phyloP scores from a whole-genome alignment of 305 asterid species.

The Plantago rigida region DNA sequence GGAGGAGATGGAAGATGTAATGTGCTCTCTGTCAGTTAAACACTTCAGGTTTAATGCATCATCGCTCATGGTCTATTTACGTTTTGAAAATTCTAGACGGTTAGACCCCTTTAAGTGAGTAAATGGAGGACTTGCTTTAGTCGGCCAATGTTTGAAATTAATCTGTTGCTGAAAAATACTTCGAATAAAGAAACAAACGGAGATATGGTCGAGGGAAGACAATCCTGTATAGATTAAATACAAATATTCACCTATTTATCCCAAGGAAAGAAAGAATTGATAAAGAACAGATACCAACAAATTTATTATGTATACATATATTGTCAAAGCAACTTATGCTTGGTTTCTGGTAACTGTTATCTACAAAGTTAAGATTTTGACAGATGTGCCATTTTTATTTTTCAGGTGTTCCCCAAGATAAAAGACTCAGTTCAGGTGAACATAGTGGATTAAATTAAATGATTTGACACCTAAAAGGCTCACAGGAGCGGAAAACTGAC shows the following conservation, averaged over 20 bases:
- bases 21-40: background rate
- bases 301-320: too few species aligned
- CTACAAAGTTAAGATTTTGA: constrained; percentile 18
- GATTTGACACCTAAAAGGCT: background rate
- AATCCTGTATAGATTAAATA: too few species aligned
- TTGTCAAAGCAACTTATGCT: too few species aligned
- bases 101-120: background rate
- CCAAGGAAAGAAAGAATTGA: too few species aligned
- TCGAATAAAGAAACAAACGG: too few species aligned
- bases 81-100: background rate
- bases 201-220: too few species aligned
- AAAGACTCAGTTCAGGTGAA: constrained; percentile 75
- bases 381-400: constrained; percentile 21
- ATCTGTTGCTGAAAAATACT: too few species aligned
- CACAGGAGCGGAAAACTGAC: background rate
- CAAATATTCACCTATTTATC: too few species aligned
- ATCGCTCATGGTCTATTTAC: background rate
- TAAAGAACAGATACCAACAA: too few species aligned
- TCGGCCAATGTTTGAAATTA: too few species aligned
- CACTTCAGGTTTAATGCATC: background rate
- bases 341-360: too few species aligned
- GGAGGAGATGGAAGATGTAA: background rate
- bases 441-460: constrained; percentile 15
- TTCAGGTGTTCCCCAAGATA: constrained; percentile 81
- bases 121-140: constrained; percentile 3